Base-by-base conservation (phyloP, 202 grass and related monocot species). In the Zizania palustris region DNA sequence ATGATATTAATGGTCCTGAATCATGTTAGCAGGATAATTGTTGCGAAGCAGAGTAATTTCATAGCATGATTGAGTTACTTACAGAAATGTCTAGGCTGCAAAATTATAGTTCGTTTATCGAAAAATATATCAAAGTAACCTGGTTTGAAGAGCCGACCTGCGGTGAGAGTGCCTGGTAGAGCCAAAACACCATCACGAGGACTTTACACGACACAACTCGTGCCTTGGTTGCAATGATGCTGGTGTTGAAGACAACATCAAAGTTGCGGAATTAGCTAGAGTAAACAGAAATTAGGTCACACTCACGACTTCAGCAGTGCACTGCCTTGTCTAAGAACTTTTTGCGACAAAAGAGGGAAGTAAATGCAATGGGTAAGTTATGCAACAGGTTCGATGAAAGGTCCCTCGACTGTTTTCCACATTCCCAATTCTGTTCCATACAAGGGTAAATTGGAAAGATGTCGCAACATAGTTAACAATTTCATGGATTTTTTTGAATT, bases 101-200 rank as follows among this genome's bases (percentile, higher is more conserved):
- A 50, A 19, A 54, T 9, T 54, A 19, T 54, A 19, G 8, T 54
- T 54, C 8, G 8, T 54, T 54, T 50, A 71, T 69, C 28, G 66
- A 48, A n/a, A 36, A 80, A 44, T 54, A 20, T 11, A 36, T 15
- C 67, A 28, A 21, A 35, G 45, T 16, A 63, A 22, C 53, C 13
- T 10, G 35, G 12, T 39, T 57, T 66, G 28, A 28, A 28, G 28
- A 28, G 28, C 1, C 37, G 12, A 49, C 48, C 42, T 34, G 15
- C 10, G 42, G 4, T 14, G 48, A n/a, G 61, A 39, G 55, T 62
- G 76, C 36, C 28, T 9, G 28, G 44, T 46, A 55, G 54, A 78
- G 73, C 18, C 42, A 83, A 71, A 79, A 69, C 74, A 56, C 37
- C 63, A 83, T 79, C 67, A 69, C 45, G 44, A 78, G 21, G 44